These are phyloP conservation scores for Hymenoscyphus scutula DNA, from an alignment of 2,329 filamentous ascomycete species.

Conservation along the genomic window DNA sequence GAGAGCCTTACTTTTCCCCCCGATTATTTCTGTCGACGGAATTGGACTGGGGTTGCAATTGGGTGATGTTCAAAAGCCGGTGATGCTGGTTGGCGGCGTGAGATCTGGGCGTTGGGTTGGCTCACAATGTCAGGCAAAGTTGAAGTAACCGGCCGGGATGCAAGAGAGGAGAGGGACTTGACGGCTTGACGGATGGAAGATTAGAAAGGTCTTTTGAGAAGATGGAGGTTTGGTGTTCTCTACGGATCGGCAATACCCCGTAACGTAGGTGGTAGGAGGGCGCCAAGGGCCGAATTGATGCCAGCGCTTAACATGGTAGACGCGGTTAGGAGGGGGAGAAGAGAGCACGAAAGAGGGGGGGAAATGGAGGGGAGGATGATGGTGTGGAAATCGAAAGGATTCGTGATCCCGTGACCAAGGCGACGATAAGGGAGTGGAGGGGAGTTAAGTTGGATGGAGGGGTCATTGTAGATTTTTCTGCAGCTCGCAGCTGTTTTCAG, in stretches of 20 bases:
- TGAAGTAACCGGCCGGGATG: background rate
- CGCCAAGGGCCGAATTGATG: conserved; percentile 1
- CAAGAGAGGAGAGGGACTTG: background rate
- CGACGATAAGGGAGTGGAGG: background rate
- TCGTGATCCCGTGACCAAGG: background rate
- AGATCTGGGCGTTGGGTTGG: background rate
- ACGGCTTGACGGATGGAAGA: background rate
- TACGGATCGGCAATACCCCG: background rate
- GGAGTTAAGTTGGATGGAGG: background rate
- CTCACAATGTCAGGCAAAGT: background rate
- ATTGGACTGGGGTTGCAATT: background rate
- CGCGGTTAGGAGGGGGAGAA: background rate
- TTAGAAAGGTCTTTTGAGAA: background rate
- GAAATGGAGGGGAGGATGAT: background rate
- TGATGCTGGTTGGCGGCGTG: background rate
- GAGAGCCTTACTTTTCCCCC: background rate
- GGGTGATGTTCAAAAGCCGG: background rate
- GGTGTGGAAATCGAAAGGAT: background rate
- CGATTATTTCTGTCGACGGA: background rate
- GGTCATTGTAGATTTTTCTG: background rate
- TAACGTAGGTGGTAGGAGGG: background rate
- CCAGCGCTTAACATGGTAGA: conserved; percentile 1
- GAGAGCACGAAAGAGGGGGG: background rate
- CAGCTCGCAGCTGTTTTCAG: background rate
- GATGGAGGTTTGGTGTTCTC: background rate